These are phyloP conservation scores for Pyropia haitanensis DNA, from an alignment of 23 red algal genomes.

Conservation along the genomic window DNA sequence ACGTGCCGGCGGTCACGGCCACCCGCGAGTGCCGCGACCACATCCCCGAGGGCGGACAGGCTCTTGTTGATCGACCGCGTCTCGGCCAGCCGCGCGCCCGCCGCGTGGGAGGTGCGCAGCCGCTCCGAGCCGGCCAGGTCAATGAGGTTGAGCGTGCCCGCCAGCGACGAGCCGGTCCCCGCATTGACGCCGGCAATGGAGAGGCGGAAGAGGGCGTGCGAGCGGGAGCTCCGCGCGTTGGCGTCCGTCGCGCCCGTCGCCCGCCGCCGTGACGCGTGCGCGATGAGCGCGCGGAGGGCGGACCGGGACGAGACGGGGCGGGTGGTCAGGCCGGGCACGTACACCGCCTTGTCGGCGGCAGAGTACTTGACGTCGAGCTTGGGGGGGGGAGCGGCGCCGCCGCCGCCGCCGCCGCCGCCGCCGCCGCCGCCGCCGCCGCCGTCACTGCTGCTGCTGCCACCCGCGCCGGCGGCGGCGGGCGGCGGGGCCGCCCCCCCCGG, in stretches of 20 bases:
- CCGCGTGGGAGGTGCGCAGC: conserved; percentile 40
- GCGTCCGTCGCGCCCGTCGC: conserved; percentile 70
- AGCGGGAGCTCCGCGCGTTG: conserved; percentile 78
- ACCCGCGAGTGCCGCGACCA: conserved; percentile 69
- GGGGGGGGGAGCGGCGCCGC: not conserved
- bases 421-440: not conserved
- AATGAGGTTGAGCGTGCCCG: conserved; percentile 83
- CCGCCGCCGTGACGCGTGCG: conserved; percentile 52
- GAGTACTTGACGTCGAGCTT: conserved; percentile 21
- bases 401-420: not conserved
- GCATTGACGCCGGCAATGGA: conserved; percentile 65
- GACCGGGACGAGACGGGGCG: conserved; percentile 25
- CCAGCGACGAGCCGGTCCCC: conserved; percentile 24
- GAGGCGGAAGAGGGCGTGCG: conserved; percentile 90
- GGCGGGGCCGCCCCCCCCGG: not conserved
- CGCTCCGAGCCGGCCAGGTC: conserved; percentile 94
- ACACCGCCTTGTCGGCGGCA: conserved; percentile 22
- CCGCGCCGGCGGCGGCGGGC: not conserved
- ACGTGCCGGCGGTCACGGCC: conserved; percentile 46
- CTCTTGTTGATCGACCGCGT: conserved; percentile 90
- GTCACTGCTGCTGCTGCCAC: conserved; percentile 1
- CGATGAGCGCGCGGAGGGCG: conserved; percentile 55
- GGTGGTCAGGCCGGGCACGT: conserved; percentile 57
- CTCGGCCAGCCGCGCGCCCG: conserved; percentile 78
- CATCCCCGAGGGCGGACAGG: conserved; percentile 64